Evolutionary conservation across 257 asterid genomes (phyloP).

Genomic region (Jacaranda mimosifolia): DNA sequence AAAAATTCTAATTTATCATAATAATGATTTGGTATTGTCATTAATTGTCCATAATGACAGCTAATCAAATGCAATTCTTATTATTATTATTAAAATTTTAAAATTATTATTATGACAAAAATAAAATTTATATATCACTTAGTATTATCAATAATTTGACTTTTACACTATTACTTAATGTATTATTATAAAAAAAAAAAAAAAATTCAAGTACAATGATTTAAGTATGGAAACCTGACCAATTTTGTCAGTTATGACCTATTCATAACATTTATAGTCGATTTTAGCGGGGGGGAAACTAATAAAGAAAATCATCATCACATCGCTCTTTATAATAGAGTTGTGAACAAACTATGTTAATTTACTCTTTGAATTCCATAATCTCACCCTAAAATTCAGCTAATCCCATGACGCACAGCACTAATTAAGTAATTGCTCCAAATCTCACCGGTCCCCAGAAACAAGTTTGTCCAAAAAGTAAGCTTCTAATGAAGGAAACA

Average conservation of each 20-base stretch:
- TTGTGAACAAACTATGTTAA: not conserved
- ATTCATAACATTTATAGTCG: not conserved
- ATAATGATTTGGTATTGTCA: too few relatives aligned
- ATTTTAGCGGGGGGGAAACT: too few relatives aligned
- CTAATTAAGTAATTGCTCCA: conserved; percentile 2
- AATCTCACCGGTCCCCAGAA: conserved; percentile 12
- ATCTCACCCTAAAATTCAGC: not conserved
- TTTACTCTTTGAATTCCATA: not conserved
- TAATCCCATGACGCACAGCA: not conserved
- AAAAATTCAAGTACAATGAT: not conserved
- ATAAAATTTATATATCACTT: too few relatives aligned
- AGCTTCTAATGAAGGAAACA: conserved; percentile 17
- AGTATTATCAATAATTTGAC: too few relatives aligned
- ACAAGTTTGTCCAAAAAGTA: conserved; percentile 24
- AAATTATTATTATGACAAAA: too few relatives aligned
- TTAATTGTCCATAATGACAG: too few relatives aligned
- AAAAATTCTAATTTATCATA: too few relatives aligned
- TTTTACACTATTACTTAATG: too few relatives aligned
- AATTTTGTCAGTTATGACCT: too few relatives aligned
- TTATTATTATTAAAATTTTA: too few relatives aligned
- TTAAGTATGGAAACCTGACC: not conserved
- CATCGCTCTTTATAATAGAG: not conserved
- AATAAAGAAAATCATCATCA: not conserved
- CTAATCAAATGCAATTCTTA: too few relatives aligned
- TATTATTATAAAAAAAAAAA: too few relatives aligned